Base-by-base conservation (phyloP, 371 early-diverging fungal species). In the Conidiobolus coronatus region DNA sequence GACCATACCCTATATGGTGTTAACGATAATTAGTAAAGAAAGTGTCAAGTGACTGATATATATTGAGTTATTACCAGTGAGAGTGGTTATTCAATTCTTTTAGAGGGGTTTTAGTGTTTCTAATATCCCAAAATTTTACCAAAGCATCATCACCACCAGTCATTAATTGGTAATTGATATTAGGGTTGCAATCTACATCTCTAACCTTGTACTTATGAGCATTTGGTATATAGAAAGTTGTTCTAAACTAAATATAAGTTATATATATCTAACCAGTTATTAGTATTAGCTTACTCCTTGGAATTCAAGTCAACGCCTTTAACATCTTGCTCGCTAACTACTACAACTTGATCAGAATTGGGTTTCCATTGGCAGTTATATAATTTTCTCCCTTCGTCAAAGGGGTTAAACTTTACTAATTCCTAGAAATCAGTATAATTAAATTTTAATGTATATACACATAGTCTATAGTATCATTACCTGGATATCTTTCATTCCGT, bases 101-200 rank as follows among this genome's bases (percentile, higher is more conserved):
- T 3, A 84, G 43, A 0, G 77, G 70, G 0, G 57, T 51, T 7
- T 46, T 43, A 1, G 68, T 46, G 22, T 71, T 66, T 14, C 91
- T 64, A 0, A 68, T 50, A 58, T 92, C 93, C 89, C 89, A 92
- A 33, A 90, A 66, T 42, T 75, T 68, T 4, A 88, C 68, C 11
- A 56, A 49, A 34, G 85, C 77, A 64, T 92, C 93, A 54, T 86
- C 79, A 7, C 87, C 86, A 17, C 79, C 84, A 0, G 88, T 79
- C 0, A 68, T 85, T 14, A 89, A 47, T 42, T 75, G 71, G 52
- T 85, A 66, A 1, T 85, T 82, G 41, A 75, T 67, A 55, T 89
- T 87, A 8, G 83, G 77, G 53, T 92, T 92, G 52, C 66, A 79
- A 56, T 87, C 89, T 1, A 89, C 49, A 6, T 71, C 71, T n/a